These are phyloP conservation scores for Xylaria sp. DNA, from an alignment of 2,329 filamentous ascomycete genomes.

Conservation along the genomic window DNA sequence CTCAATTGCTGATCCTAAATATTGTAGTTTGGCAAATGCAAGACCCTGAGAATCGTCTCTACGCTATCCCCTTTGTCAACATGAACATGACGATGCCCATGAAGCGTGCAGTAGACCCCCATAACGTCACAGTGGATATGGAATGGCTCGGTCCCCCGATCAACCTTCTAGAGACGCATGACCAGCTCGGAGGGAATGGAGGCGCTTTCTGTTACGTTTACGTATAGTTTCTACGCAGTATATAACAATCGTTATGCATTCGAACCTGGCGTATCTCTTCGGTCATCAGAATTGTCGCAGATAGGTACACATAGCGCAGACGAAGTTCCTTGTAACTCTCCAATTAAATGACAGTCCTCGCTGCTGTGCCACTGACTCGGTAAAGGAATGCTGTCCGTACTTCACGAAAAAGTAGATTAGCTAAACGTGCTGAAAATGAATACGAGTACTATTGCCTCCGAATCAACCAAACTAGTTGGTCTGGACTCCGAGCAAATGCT, in stretches of 20 bases:
- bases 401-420: background rate
- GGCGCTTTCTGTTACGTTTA: constrained; percentile 48
- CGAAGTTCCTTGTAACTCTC: background rate
- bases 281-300: background rate
- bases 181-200: constrained; percentile 45
- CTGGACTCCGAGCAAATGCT: background rate
- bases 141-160: constrained; percentile 48
- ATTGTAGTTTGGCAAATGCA: constrained; percentile 54
- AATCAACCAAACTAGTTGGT: background rate
- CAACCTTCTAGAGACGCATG: constrained; percentile 46
- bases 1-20: background rate
- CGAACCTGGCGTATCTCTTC: background rate
- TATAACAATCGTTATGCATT: background rate
- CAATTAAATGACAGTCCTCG: background rate
- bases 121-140: constrained; percentile 43
- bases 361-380: too few species aligned
- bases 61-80: constrained; percentile 45
- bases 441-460: background rate
- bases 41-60: constrained; percentile 51
- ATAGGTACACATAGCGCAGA: constrained; percentile 9
- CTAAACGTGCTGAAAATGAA: background rate
- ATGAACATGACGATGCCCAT: constrained; percentile 44
- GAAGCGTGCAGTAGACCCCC: constrained; percentile 39
- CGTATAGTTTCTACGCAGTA: constrained; percentile 37
- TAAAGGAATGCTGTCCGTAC: background rate